Evolutionary conservation across 2,329 filamentous ascomycete species (phyloP).

Genomic region (Cladosporium sphaerospermum): DNA sequence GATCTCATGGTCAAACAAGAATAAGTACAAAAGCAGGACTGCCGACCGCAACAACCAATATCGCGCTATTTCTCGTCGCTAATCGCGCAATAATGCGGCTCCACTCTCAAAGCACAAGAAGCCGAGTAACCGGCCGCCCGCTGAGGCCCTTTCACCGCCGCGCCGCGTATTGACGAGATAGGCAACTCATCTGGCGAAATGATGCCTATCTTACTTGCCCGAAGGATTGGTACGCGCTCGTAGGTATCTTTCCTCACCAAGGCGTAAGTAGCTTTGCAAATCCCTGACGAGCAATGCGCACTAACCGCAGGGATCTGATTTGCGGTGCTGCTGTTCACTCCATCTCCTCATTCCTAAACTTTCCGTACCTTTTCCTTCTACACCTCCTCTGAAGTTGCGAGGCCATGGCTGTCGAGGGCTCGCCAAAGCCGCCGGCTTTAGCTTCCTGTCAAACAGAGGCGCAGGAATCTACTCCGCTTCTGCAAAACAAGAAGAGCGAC

Average conservation of each 20-base stretch:
- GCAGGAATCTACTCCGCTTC: conserved; percentile 6
- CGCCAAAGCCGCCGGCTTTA: background rate
- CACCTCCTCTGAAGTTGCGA: too few species aligned
- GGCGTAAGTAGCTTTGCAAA: background rate
- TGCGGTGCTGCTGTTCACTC: background rate
- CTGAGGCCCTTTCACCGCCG: conserved; percentile 1
- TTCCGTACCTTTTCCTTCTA: background rate
- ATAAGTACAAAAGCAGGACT: too few species aligned
- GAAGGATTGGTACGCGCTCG: background rate
- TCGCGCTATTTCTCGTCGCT: background rate
- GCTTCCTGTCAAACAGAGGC: background rate
- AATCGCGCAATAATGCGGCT: too few species aligned
- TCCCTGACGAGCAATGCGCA: background rate
- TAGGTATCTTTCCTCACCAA: too few species aligned
- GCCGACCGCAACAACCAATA: too few species aligned
- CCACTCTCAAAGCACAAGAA: background rate
- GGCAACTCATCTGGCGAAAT: background rate
- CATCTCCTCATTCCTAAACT: background rate
- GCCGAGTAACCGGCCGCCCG: conserved; percentile 7
- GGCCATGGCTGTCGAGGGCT: background rate
- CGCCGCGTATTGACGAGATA: background rate
- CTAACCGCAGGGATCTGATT: background rate
- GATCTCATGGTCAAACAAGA: too few species aligned
- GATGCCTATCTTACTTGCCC: conserved; percentile 1
- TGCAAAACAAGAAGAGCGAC: background rate